Percentiles rank a stretch among this genome's conserved stretches.
Evolutionary conservation across 2,329 filamentous ascomycete species (phyloP).

Genomic region (Colletotrichum simmondsii): DNA sequence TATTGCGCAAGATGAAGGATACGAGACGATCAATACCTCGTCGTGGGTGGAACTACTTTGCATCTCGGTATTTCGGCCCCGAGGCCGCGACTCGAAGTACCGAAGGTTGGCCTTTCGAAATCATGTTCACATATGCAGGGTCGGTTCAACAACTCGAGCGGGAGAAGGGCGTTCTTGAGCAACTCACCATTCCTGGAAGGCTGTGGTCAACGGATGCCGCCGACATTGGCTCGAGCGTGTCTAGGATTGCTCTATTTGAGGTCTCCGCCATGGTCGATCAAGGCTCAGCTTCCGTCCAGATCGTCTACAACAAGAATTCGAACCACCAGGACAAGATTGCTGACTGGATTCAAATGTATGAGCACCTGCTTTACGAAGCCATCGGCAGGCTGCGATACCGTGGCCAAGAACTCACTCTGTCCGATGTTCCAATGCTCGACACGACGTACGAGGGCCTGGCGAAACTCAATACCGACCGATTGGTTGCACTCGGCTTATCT

Average conservation of each 20-base stretch:
- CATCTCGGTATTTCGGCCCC: conserved; percentile 52
- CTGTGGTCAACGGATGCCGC: conserved; percentile 50
- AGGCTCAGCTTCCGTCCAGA: conserved; percentile 56
- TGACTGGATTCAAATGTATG: conserved; percentile 59
- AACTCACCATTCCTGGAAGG: conserved; percentile 53
- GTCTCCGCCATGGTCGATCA: conserved; percentile 59
- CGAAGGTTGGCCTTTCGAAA: conserved; percentile 62
- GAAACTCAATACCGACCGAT: conserved; percentile 54
- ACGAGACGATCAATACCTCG: conserved; percentile 54
- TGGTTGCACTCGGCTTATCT: conserved; percentile 52
- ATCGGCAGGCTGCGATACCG: conserved; percentile 53
- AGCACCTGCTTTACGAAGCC: conserved; percentile 56
- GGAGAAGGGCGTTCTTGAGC: conserved; percentile 60
- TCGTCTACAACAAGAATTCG: conserved; percentile 55
- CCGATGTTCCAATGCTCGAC: conserved; percentile 60
- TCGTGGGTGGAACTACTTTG: conserved; percentile 62
- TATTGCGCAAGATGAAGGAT: conserved; percentile 65
- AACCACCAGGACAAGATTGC: conserved; percentile 55
- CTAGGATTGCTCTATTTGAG: conserved; percentile 63
- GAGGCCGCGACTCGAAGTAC: conserved; percentile 43
- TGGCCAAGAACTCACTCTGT: conserved; percentile 59
- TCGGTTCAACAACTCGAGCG: conserved; percentile 59
- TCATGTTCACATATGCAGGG: conserved; percentile 68
- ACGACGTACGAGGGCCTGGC: conserved; percentile 58
- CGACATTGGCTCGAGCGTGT: conserved; percentile 57